These are phyloP conservation scores for Ceratocystis ficicola DNA, from an alignment of 2,329 filamentous ascomycete species.

Conservation along the genomic window DNA sequence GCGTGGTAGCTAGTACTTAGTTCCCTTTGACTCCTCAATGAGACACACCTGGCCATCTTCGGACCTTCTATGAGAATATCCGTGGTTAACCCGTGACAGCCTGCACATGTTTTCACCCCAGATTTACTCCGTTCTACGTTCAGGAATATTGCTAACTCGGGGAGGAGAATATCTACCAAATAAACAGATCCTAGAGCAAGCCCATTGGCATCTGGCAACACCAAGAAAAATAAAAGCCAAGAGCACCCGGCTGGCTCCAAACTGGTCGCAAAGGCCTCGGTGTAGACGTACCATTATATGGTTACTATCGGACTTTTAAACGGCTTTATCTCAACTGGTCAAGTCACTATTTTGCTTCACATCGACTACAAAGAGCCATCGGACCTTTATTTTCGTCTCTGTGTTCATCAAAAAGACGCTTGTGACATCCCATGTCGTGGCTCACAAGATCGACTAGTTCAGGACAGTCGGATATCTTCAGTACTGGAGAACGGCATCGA, in stretches of 20 bases:
- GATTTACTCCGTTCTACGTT: background rate
- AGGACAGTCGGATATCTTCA: background rate
- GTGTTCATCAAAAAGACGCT: background rate
- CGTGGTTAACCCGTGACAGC: background rate
- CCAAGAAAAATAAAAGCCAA: background rate
- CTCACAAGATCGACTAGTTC: background rate
- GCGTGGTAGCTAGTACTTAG: no score
- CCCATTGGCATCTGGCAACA: no score
- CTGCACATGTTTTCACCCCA: background rate
- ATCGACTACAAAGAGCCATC: background rate
- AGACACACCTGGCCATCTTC: no score
- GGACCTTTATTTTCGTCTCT: background rate
- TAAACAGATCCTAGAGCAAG: background rate
- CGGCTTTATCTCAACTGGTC: background rate
- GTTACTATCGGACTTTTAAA: background rate
- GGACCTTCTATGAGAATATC: no score
- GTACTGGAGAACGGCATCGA: background rate
- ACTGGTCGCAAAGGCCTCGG: background rate
- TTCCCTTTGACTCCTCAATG: no score
- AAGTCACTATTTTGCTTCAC: background rate
- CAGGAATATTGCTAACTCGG: background rate
- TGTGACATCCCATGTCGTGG: background rate
- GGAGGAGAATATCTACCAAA: background rate
- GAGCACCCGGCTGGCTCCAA: background rate
- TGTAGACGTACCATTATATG: background rate